These are phyloP conservation scores for Neonectria magnoliae DNA, from an alignment of 2,329 filamentous ascomycete species.

Conservation along the genomic window DNA sequence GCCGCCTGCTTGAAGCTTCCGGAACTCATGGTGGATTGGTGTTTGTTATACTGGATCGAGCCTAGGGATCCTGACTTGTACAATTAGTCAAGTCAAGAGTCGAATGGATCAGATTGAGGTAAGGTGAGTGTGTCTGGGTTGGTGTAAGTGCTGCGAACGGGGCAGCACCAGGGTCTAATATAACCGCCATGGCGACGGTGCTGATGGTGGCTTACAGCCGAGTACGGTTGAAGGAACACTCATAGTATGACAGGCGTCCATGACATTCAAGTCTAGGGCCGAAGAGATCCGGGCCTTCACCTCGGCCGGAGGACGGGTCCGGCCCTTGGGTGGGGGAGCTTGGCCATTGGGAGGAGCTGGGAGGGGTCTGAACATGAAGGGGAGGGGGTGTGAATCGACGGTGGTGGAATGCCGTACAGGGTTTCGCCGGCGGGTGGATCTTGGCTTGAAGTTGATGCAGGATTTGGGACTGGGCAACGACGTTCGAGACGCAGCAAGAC, in stretches of 20 bases:
- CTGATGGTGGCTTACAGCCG: constrained; percentile 27
- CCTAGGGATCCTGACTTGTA: constrained; percentile 13
- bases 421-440: constrained; percentile 34
- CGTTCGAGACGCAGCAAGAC: constrained; percentile 20
- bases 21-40: constrained; percentile 54
- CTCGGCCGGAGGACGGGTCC: constrained; percentile 36
- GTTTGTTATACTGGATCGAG: not conserved
- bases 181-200: constrained; percentile 28
- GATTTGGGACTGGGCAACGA: constrained; percentile 18
- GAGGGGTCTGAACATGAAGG: constrained; percentile 21
- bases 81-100: constrained; percentile 22
- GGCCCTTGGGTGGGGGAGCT: constrained; percentile 30
- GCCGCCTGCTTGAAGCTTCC: constrained; percentile 64
- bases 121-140: constrained; percentile 21
- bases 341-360: constrained; percentile 26
- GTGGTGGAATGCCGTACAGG: constrained; percentile 37
- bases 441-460: constrained; percentile 22
- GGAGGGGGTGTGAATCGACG: constrained; percentile 32
- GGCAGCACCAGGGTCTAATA: constrained; percentile 39
- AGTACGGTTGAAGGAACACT: constrained; percentile 26
- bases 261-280: constrained; percentile 30
- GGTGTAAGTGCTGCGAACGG: constrained; percentile 32
- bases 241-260: constrained; percentile 27
- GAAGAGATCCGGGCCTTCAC: constrained; percentile 41
- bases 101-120: constrained; percentile 9